These are phyloP conservation scores for Calonectria ilicicola DNA, from an alignment of 2,329 filamentous ascomycete genomes.

Conservation along the genomic window DNA sequence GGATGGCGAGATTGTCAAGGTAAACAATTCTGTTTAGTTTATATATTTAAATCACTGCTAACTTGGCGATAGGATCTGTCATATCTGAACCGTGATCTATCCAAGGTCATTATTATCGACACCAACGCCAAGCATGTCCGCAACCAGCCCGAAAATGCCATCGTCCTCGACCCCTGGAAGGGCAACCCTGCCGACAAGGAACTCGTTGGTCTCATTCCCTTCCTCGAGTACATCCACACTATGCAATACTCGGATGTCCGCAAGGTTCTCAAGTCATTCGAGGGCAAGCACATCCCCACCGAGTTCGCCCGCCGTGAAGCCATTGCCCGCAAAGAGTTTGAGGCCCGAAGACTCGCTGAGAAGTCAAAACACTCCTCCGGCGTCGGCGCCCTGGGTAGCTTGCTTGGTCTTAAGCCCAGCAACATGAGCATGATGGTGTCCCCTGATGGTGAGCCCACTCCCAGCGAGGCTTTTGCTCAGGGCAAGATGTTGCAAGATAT, in stretches of 20 bases:
- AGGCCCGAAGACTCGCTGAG: slow-evolving; percentile 79
- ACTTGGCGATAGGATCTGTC: slow-evolving; percentile 79
- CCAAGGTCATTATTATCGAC: slow-evolving; percentile 95
- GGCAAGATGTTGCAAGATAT: slow-evolving; percentile 98
- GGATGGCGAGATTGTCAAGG: slow-evolving; percentile 96
- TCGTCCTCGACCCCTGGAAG: slow-evolving; percentile 90
- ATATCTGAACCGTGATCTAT: slow-evolving; percentile 95
- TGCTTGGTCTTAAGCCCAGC: slow-evolving; percentile 82
- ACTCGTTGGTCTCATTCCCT: slow-evolving; percentile 90
- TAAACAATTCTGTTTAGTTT: slow-evolving; percentile 52
- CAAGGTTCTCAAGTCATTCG: slow-evolving; percentile 86
- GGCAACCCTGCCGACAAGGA: slow-evolving; percentile 86
- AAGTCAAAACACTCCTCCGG: slow-evolving; percentile 70
- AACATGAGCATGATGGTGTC: slow-evolving; percentile 72
- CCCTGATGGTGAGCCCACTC: slow-evolving; percentile 75
- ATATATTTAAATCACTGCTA: slow-evolving; percentile 18
- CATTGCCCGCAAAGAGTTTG: slow-evolving; percentile 85
- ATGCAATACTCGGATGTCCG: slow-evolving; percentile 93
- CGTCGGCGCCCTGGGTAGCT: slow-evolving; percentile 75
- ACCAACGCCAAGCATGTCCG: slow-evolving; percentile 85
- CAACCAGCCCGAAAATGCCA: slow-evolving; percentile 95
- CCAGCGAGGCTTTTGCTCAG: slow-evolving; percentile 83
- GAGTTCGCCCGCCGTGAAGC: slow-evolving; percentile 93
- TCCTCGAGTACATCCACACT: slow-evolving; percentile 96
- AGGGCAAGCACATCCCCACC: slow-evolving; percentile 87